A percentile compares a stretch with the other conserved stretches of the same genome.
phyloP scores from a whole-genome alignment of 1,284 basidiomycete genomes.

The Tremellales sp. region DNA sequence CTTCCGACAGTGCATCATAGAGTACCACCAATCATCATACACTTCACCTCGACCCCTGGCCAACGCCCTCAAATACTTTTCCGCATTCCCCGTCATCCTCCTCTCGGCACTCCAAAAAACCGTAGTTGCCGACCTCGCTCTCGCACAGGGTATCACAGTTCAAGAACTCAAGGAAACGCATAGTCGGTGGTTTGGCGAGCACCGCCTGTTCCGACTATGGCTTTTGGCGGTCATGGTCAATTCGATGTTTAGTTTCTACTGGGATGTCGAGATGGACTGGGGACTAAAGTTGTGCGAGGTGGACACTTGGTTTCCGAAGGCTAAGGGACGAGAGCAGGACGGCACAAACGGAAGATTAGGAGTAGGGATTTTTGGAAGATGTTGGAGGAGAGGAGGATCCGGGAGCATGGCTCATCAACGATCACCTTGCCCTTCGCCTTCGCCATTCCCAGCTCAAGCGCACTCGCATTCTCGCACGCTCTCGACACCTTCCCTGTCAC shows the following conservation, averaged over 20 bases:
- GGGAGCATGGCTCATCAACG: conserved; percentile 28
- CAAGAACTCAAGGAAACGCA: conserved; percentile 45
- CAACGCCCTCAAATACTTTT: conserved; percentile 95
- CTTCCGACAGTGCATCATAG: conserved; percentile 86
- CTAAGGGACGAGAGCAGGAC: not conserved
- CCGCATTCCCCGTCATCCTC: conserved; percentile 95
- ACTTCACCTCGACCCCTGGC: conserved; percentile 69
- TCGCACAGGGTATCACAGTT: conserved; percentile 51
- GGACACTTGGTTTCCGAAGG: conserved; percentile 38
- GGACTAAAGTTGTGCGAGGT: conserved; percentile 72
- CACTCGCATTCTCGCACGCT: conserved; percentile 1
- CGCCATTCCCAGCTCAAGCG: conserved; percentile 6
- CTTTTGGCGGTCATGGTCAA: conserved; percentile 79
- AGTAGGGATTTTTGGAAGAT: conserved; percentile 1
- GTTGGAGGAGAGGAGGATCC: conserved; percentile 3
- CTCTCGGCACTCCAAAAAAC: conserved; percentile 79
- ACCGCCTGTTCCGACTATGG: conserved; percentile 79
- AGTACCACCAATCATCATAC: conserved; percentile 68
- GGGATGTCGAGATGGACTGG: conserved; percentile 99
- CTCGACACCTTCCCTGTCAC: conserved; percentile 7
- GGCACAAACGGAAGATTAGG: not conserved
- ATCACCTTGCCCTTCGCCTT: conserved; percentile 39
- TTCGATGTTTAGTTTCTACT: conserved; percentile 96
- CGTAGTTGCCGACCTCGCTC: conserved; percentile 58
- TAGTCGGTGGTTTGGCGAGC: conserved; percentile 67